Evolutionary conservation across 768 basidiomycete genomes (phyloP).

Genomic region (Saitozyma sp.): DNA sequence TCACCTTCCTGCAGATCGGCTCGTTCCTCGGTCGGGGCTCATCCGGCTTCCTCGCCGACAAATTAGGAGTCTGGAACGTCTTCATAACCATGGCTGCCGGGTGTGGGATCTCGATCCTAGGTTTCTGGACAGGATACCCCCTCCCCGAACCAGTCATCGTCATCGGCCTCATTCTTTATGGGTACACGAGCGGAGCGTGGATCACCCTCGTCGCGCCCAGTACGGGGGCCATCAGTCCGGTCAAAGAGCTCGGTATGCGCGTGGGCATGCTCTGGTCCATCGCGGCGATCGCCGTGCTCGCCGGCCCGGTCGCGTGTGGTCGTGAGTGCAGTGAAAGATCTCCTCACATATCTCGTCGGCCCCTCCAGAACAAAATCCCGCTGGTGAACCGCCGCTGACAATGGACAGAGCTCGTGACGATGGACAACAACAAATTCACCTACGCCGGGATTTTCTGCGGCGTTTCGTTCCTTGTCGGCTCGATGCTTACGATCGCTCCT

Average conservation of each 20-base stretch:
- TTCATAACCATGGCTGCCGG: constrained; percentile 26
- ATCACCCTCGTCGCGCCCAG: constrained; percentile 44
- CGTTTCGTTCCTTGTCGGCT: constrained; percentile 28
- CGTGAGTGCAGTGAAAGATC: constrained; percentile 18
- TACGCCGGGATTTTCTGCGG: constrained; percentile 38
- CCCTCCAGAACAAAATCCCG: background rate
- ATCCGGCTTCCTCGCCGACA: constrained; percentile 42
- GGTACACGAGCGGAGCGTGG: constrained; percentile 41
- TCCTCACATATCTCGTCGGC: background rate
- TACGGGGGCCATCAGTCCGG: constrained; percentile 39
- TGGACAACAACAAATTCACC: constrained; percentile 19
- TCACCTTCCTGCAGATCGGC: constrained; percentile 45
- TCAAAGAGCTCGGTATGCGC: constrained; percentile 46
- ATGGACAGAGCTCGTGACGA: constrained; percentile 16
- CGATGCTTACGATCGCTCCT: constrained; percentile 24
- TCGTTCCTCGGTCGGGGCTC: constrained; percentile 41
- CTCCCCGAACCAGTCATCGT: constrained; percentile 31
- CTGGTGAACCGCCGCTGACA: background rate
- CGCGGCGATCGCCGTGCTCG: constrained; percentile 28
- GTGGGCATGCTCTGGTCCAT: constrained; percentile 48
- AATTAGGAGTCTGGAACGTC: constrained; percentile 38
- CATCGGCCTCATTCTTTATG: constrained; percentile 42
- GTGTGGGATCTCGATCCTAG: constrained; percentile 31
- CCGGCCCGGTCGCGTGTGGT: constrained; percentile 44
- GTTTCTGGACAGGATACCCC: constrained; percentile 38